Evolutionary conservation across 2,329 filamentous ascomycete species (phyloP).

Genomic region (Paecilomyces formosus): DNA sequence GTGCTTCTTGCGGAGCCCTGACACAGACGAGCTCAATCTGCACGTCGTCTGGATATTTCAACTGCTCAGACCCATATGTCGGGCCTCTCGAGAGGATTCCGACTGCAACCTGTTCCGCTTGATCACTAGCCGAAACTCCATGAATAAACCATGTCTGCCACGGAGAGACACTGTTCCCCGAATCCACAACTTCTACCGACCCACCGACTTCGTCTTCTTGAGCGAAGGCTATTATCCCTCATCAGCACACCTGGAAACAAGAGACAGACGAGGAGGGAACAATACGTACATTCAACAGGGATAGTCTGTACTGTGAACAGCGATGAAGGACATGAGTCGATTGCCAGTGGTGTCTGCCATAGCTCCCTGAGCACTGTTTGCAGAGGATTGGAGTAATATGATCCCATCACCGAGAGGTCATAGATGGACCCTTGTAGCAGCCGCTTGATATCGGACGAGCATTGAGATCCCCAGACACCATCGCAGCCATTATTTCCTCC

Average conservation of each 20-base stretch:
- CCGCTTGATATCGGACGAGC: conserved; percentile 23
- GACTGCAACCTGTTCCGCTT: conserved; percentile 29
- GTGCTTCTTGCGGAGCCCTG: conserved; percentile 19
- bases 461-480: conserved; percentile 26
- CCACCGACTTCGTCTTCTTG: conserved; percentile 19
- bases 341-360: conserved; percentile 11
- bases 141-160: conserved; percentile 32
- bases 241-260: neutral
- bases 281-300: conserved; percentile 24
- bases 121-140: conserved; percentile 21
- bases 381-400: conserved; percentile 21
- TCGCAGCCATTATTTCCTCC: conserved; percentile 30
- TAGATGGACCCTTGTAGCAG: conserved; percentile 20
- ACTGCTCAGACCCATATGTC: conserved; percentile 16
- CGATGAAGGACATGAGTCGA: conserved; percentile 21
- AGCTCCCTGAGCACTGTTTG: conserved; percentile 21
- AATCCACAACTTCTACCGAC: conserved; percentile 19
- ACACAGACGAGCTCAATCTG: conserved; percentile 29
- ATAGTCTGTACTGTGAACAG: conserved; percentile 26
- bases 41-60: conserved; percentile 20
- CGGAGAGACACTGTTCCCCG: conserved; percentile 19
- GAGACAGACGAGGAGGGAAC: neutral
- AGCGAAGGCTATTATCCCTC: conserved; percentile 19
- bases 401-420: conserved; percentile 16
- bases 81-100: conserved; percentile 29